Evolutionary conservation across 78 protist genomes (phyloP).

Genomic region (Dictyostelium brefeldianum): DNA sequence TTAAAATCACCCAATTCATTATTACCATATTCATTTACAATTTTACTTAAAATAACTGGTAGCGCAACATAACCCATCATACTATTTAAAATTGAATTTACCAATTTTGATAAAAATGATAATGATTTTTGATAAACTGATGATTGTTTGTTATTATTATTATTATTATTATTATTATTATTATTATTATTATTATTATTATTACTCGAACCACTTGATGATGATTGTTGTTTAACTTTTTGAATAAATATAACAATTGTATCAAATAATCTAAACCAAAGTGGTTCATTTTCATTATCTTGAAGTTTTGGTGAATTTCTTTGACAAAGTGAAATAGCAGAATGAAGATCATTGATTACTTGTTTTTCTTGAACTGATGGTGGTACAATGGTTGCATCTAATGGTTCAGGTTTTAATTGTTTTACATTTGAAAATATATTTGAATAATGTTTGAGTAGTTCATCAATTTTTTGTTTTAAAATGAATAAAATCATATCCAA

Average conservation of each 20-base stretch:
- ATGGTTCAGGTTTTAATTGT: conserved; percentile 6
- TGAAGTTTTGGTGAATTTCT: conserved; percentile 62
- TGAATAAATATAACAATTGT: conserved; percentile 42
- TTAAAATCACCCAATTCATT: conserved; percentile 77
- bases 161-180: conserved; percentile 1
- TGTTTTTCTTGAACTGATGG: conserved; percentile 52
- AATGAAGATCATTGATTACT: conserved; percentile 13
- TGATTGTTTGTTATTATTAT: background rate
- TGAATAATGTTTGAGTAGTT: conserved; percentile 13
- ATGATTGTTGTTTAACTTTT: conserved; percentile 17
- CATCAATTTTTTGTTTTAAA: conserved; percentile 32
- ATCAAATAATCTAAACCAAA: conserved; percentile 73
- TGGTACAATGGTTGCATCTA: background rate
- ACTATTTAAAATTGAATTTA: conserved; percentile 40
- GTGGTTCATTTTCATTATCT: conserved; percentile 49
- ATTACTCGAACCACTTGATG: background rate
- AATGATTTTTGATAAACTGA: conserved; percentile 37
- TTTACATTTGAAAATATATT: conserved; percentile 55
- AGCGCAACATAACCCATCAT: conserved; percentile 84
- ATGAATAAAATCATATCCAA: conserved; percentile 61
- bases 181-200: background rate
- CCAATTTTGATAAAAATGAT: conserved; percentile 31
- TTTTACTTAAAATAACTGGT: conserved; percentile 44
- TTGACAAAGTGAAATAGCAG: conserved; percentile 66
- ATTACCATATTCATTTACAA: conserved; percentile 72